phyloP scores from a whole-genome alignment of 139 green algal genomes.

The Chlorella sp. region DNA sequence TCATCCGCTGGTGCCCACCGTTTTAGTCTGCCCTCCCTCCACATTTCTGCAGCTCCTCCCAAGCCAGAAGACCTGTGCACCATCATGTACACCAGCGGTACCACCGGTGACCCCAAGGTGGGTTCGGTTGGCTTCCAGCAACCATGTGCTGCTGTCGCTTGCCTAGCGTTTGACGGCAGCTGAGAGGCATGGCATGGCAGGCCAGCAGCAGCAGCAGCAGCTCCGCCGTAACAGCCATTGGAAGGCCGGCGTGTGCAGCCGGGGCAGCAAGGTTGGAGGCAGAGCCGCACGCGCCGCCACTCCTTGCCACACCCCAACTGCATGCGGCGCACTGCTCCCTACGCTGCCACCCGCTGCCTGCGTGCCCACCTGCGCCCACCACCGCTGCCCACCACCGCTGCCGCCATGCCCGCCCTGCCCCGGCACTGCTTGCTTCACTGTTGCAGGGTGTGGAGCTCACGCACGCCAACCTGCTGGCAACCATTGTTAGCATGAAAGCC shows the following conservation, averaged over 20 bases:
- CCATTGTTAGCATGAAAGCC: conserved; percentile 53
- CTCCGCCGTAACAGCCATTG: neutral
- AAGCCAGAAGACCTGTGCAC: conserved; percentile 86
- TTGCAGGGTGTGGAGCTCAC: conserved; percentile 85
- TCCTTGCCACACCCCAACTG: too few species aligned
- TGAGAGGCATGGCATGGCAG: neutral
- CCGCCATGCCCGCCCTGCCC: neutral
- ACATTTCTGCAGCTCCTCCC: conserved; percentile 6
- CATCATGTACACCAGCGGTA: conserved; percentile 95
- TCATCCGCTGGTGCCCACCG: too few species aligned
- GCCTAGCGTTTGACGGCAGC: neutral
- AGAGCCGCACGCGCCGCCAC: too few species aligned
- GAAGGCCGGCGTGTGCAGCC: too few species aligned
- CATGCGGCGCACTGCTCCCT: too few species aligned
- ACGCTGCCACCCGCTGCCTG: neutral
- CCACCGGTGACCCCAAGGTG: conserved; percentile 83
- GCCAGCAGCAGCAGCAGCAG: neutral
- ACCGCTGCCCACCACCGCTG: neutral
- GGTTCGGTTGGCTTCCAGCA: neutral
- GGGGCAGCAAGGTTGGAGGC: too few species aligned
- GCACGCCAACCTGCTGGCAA: conserved; percentile 70
- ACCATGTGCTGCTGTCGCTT: too few species aligned
- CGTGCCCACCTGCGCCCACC: neutral
- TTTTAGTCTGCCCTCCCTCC: too few species aligned
- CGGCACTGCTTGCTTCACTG: neutral